A percentile compares a stretch with the other conserved stretches of the same genome.
Evolutionary conservation across 2,329 filamentous ascomycete species (phyloP).

Genomic region (Ascochyta fabae): DNA sequence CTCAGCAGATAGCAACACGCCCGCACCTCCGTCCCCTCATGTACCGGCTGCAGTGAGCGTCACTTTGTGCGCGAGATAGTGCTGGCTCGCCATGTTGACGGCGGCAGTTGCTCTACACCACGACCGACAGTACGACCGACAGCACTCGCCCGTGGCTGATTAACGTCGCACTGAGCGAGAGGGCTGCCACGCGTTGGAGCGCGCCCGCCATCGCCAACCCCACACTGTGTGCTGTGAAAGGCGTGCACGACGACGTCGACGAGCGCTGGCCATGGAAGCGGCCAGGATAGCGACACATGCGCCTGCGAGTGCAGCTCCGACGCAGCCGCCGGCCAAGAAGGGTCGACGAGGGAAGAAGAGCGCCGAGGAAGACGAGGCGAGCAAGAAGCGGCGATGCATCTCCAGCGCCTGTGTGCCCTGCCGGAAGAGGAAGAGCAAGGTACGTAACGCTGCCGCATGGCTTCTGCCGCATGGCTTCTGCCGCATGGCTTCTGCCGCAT

Average conservation of each 20-base stretch:
- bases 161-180: slow-evolving; percentile 26
- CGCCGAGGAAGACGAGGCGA: slow-evolving; percentile 47
- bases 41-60: slow-evolving; percentile 16
- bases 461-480: neutral
- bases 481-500: neutral
- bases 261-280: slow-evolving; percentile 25
- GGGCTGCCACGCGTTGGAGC: slow-evolving; percentile 18
- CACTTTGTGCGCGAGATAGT: slow-evolving; percentile 7
- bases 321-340: slow-evolving; percentile 37
- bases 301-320: slow-evolving; percentile 11
- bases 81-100: slow-evolving; percentile 29
- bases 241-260: slow-evolving; percentile 10
- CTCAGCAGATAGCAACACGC: slow-evolving; percentile 2
- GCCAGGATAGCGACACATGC: neutral
- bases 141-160: slow-evolving; percentile 27
- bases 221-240: slow-evolving; percentile 2
- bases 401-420: slow-evolving; percentile 51
- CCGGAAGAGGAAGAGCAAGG: slow-evolving; percentile 51
- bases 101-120: slow-evolving; percentile 16
- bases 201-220: slow-evolving; percentile 26
- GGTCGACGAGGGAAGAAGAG: slow-evolving; percentile 45
- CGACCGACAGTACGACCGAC: slow-evolving; percentile 18
- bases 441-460: slow-evolving; percentile 21
- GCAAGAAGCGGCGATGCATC: slow-evolving; percentile 53
- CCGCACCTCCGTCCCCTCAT: slow-evolving; percentile 12